Conservation (phyloP, 257 asterid species). For the Ocimum tenuiflorum region DNA sequence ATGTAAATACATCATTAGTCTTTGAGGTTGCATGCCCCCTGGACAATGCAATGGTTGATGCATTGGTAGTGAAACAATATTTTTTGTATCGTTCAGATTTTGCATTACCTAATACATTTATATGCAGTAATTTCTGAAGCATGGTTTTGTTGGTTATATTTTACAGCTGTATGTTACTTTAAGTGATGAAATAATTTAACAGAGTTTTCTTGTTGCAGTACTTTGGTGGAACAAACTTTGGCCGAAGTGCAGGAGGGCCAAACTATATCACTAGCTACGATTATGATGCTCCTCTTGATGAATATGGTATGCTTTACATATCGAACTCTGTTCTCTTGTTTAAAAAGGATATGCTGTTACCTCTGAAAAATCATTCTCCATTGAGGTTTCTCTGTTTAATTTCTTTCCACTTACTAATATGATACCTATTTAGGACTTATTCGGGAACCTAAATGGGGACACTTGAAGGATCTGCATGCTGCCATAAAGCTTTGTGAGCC, state of each 20-base stretch:
- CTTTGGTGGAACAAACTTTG: constrained; percentile 97
- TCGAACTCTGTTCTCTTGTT: background rate
- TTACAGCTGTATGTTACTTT: background rate
- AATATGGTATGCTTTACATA: constrained; percentile 54
- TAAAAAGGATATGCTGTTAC: constrained; percentile 1
- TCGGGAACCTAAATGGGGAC: constrained; percentile 95
- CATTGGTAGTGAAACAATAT: background rate
- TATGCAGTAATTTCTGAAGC: background rate
- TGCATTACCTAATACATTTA: background rate
- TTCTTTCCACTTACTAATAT: constrained; percentile 12
- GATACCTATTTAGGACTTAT: constrained; percentile 53
- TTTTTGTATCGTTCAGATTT: background rate
- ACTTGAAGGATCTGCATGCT: constrained; percentile 84
- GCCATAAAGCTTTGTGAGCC: constrained; percentile 90
- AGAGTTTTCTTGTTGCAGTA: constrained; percentile 51
- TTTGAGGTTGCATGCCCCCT: constrained; percentile 10
- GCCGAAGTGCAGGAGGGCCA: constrained; percentile 94
- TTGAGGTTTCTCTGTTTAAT: background rate
- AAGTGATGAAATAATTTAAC: constrained; percentile 15
- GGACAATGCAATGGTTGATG: constrained; percentile 1
- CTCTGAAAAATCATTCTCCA: background rate
- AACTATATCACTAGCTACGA: constrained; percentile 84
- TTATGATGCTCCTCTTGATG: constrained; percentile 94
- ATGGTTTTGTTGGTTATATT: background rate
- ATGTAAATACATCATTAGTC: constrained; percentile 12